Evolutionary conservation across 2,329 filamentous ascomycete species (phyloP).

Genomic region (Plenodomus lindquistii): DNA sequence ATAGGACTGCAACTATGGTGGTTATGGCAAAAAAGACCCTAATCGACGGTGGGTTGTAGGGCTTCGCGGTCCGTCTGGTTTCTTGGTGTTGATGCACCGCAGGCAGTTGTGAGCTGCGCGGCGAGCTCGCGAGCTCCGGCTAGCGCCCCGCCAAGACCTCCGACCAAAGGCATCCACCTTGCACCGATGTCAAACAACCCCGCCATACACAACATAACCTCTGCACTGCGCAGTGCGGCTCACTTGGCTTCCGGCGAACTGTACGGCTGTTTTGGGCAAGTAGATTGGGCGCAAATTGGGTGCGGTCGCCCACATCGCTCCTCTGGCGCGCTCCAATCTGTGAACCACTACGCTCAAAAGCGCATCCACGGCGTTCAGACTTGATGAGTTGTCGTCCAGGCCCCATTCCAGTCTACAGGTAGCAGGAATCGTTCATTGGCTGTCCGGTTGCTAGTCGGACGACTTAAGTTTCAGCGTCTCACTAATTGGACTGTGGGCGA

Average conservation of each 20-base stretch:
- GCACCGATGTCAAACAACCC: background rate
- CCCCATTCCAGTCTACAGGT: slow-evolving; percentile 33
- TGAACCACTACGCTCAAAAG: slow-evolving; percentile 20
- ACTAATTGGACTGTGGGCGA: slow-evolving; percentile 38
- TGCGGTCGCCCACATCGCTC: slow-evolving; percentile 16
- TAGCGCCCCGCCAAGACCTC: slow-evolving; percentile 11
- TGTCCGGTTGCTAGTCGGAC: slow-evolving; percentile 33
- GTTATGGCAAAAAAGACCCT: background rate
- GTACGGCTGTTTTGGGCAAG: background rate
- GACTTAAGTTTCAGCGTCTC: slow-evolving; percentile 41
- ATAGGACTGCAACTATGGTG: background rate
- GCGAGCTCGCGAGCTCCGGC: slow-evolving; percentile 31
- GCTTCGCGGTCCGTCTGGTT: background rate
- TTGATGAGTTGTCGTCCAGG: slow-evolving; percentile 46
- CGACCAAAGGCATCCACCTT: background rate
- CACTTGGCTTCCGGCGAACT: background rate
- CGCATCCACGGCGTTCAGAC: slow-evolving; percentile 34
- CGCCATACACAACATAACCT: background rate
- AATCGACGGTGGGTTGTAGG: background rate
- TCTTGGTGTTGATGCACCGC: slow-evolving; percentile 24
- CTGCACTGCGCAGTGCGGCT: background rate
- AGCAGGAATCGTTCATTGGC: slow-evolving; percentile 33
- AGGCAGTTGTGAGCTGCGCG: slow-evolving; percentile 40
- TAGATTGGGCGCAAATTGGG: slow-evolving; percentile 5
- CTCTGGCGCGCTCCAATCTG: slow-evolving; percentile 32